Evolutionary conservation across 169 alveolate species (phyloP).

Genomic region (Cryptosporidium tyzzeri): DNA sequence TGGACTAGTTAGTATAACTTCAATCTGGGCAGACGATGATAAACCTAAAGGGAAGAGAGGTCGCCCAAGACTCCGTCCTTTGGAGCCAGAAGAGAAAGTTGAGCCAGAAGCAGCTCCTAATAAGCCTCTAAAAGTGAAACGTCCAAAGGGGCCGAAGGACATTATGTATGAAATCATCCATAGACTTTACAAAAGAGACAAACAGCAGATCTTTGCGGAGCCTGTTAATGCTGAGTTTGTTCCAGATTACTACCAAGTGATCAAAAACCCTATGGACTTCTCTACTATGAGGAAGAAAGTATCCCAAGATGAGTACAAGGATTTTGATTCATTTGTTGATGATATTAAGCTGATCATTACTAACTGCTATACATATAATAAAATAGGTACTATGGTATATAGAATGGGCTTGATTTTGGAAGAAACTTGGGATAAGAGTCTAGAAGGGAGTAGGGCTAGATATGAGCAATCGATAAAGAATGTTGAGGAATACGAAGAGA

Average conservation of each 20-base stretch:
- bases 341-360: slow-evolving; percentile 89
- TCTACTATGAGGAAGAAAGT: slow-evolving; percentile 87
- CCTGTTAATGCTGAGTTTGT: slow-evolving; percentile 91
- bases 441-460: slow-evolving; percentile 50
- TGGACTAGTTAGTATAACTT: slow-evolving; percentile 62
- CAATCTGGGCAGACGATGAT: slow-evolving; percentile 75
- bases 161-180: slow-evolving; percentile 77
- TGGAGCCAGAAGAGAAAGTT: slow-evolving; percentile 49
- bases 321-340: slow-evolving; percentile 85
- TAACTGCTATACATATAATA: slow-evolving; percentile 91
- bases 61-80: slow-evolving; percentile 55
- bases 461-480: slow-evolving; percentile 58
- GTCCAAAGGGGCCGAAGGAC: slow-evolving; percentile 66
- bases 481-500: slow-evolving; percentile 61
- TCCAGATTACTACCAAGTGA: slow-evolving; percentile 91
- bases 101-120: slow-evolving; percentile 52
- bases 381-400: slow-evolving; percentile 76
- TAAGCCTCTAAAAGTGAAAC: slow-evolving; percentile 66
- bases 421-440: slow-evolving; percentile 72
- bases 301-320: slow-evolving; percentile 84
- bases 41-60: slow-evolving; percentile 76
- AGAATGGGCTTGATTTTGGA: slow-evolving; percentile 73
- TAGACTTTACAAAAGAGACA: slow-evolving; percentile 82
- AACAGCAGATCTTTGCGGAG: slow-evolving; percentile 85
- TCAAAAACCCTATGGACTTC: slow-evolving; percentile 94